A percentile compares a stretch with the other conserved stretches of the same genome.
Evolutionary conservation across 2,329 filamentous ascomycete species (phyloP).

Genomic region (Microdochium paspali): DNA sequence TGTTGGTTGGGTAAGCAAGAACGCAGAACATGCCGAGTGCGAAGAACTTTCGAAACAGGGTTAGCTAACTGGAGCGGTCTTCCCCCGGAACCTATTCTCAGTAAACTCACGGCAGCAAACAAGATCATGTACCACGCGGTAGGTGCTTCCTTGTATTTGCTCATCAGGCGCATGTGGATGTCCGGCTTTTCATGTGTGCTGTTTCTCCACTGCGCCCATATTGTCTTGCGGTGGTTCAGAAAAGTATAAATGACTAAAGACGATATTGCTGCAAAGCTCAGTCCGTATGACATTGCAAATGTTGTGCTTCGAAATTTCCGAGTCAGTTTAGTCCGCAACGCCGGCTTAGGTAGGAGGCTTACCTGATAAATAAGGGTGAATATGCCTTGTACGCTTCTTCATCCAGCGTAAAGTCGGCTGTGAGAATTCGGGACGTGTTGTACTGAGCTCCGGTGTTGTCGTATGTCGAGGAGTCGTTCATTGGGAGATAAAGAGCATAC

Average conservation of each 20-base stretch:
- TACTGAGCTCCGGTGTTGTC: constrained; percentile 60
- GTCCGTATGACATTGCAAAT: constrained; percentile 59
- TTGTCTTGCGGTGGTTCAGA: constrained; percentile 57
- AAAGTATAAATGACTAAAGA: constrained; percentile 60
- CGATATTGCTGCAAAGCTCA: constrained; percentile 64
- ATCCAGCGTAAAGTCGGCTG: constrained; percentile 51
- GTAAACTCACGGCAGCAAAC: constrained; percentile 42
- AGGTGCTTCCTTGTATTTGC: constrained; percentile 51
- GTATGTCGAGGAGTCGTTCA: constrained; percentile 61
- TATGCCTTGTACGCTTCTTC: constrained; percentile 55
- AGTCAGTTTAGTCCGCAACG: not conserved
- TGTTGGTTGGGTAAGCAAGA: constrained; percentile 54
- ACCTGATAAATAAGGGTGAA: constrained; percentile 57
- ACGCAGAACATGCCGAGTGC: constrained; percentile 43
- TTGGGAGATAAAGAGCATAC: constrained; percentile 56
- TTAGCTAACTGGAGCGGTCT: not conserved
- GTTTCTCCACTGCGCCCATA: constrained; percentile 53
- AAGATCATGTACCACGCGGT: constrained; percentile 55
- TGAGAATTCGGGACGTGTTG: constrained; percentile 55
- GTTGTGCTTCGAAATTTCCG: constrained; percentile 43
- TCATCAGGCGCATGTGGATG: constrained; percentile 56
- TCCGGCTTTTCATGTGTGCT: constrained; percentile 52
- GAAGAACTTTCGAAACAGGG: constrained; percentile 30
- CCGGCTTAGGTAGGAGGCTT: not conserved
- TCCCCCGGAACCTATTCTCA: too few species aligned